Evolutionary conservation across 2,329 filamentous ascomycete species (phyloP), one percentile per base, ranked within the genome.

Genomic region (Paramyrothecium sp.): DNA sequence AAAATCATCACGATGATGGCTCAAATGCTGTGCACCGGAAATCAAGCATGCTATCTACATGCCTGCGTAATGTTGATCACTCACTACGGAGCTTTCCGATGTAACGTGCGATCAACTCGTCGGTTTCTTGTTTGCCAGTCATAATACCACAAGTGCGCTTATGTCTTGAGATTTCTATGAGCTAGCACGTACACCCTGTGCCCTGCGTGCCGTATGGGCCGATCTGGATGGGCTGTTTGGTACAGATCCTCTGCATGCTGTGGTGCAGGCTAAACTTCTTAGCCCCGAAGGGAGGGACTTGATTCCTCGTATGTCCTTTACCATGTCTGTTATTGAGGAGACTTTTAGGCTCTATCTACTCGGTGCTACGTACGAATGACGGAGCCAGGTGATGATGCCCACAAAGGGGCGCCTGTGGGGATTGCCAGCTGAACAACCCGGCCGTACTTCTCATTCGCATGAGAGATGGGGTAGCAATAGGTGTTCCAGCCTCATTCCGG

Each of bases 81-180:
- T 75, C 30, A 69, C 66, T n/a, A 56, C 62, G 0, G 59, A 66
- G 7, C 54, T 72, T 17, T 30, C 75, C 16, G 46, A 65, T 17
- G 60, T 66, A 46, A 73, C 71, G 3, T 67, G 66, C 44, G 71
- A 75, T 54, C 73, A 75, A 58, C 60, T 78, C 33, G 72, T 72
- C 54, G 69, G 71, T 0, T 77, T 78, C 59, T 62, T 76, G 13
- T 73, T 78, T 46, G 74, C 73, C 2, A 74, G 75, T 3, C 75
- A 77, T 49, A 74, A 78, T 58, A 77, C 76, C 3, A 75, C 75
- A 2, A 71, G 69, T 41, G 72, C 70, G 56, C 63, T 72, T 1
- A 61, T 77, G 1, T 64, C 71, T 8, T 77, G 72, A 71, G 61
- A 65, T 1, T 67, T 73, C 23, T 75, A 76, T 59, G 67, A 75